Evolutionary conservation across 2,329 filamentous ascomycete genomes (phyloP).

Genomic region (Rachicladosporium sp.): DNA sequence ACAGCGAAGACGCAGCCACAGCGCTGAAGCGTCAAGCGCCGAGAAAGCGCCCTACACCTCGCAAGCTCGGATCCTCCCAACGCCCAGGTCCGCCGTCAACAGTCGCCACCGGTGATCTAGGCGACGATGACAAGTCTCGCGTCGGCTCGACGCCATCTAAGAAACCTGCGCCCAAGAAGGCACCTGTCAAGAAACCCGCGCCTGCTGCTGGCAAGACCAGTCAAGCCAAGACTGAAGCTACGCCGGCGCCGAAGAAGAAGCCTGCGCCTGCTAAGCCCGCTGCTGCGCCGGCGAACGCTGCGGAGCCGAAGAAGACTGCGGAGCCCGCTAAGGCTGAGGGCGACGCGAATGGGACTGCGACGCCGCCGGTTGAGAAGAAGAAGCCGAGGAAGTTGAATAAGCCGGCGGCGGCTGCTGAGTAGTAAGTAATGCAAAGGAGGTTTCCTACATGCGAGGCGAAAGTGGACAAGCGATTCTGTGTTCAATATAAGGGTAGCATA

Average conservation of each 20-base stretch:
- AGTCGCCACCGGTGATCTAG: constrained; percentile 7
- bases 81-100: constrained; percentile 6
- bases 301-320: constrained; percentile 7
- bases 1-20: constrained; percentile 15
- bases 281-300: constrained; percentile 3
- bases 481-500: too few species aligned
- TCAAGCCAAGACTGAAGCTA: constrained; percentile 1
- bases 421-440: background rate
- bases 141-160: constrained; percentile 5
- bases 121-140: constrained; percentile 7
- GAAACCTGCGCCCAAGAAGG: constrained; percentile 6
- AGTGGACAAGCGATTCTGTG: too few species aligned
- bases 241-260: constrained; percentile 8
- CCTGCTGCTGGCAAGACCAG: background rate
- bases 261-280: constrained; percentile 10
- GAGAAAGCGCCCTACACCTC: constrained; percentile 13
- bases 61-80: constrained; percentile 8
- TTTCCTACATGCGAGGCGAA: background rate
- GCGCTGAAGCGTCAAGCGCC: constrained; percentile 11
- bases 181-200: constrained; percentile 8
- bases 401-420: constrained; percentile 4
- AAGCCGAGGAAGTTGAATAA: constrained; percentile 18
- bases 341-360: constrained; percentile 5
- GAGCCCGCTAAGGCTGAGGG: background rate
- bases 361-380: constrained; percentile 16